Conservation (phyloP, 1,284 basidiomycete species). For the Sporisorium iseilematis-ciliati region DNA sequence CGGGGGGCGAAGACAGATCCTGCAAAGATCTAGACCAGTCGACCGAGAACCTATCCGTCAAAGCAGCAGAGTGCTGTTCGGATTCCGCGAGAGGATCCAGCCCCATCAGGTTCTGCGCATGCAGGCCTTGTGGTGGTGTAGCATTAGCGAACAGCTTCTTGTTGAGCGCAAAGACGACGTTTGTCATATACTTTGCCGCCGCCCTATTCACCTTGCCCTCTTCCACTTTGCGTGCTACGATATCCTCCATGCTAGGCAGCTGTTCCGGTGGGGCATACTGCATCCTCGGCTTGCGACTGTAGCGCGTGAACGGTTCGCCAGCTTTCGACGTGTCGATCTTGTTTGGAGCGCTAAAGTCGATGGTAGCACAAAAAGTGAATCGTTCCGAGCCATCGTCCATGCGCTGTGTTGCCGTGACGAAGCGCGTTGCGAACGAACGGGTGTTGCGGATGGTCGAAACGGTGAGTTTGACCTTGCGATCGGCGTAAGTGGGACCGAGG, state of each 20-base stretch:
- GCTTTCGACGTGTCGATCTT: slow-evolving; percentile 26
- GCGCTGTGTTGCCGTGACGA: slow-evolving; percentile 48
- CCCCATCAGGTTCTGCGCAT: slow-evolving; percentile 32
- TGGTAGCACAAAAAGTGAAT: slow-evolving; percentile 41
- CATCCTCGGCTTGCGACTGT: slow-evolving; percentile 35
- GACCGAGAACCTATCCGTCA: slow-evolving; percentile 36
- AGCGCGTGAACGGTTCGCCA: slow-evolving; percentile 35
- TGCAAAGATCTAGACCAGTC: slow-evolving; percentile 47
- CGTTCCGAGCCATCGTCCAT: slow-evolving; percentile 42
- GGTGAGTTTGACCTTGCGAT: slow-evolving; percentile 46
- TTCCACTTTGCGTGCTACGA: slow-evolving; percentile 32
- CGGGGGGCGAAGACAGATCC: slow-evolving; percentile 12
- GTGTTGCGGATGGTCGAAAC: slow-evolving; percentile 54
- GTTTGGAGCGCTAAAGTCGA: slow-evolving; percentile 57
- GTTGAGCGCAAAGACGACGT: slow-evolving; percentile 41
- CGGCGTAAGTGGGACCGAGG: slow-evolving; percentile 52
- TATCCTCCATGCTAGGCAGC: slow-evolving; percentile 20
- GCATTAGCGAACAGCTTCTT: slow-evolving; percentile 12
- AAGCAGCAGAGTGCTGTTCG: slow-evolving; percentile 21
- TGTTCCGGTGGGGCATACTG: slow-evolving; percentile 28
- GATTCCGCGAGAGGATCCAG: slow-evolving; percentile 28
- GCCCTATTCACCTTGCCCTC: slow-evolving; percentile 30
- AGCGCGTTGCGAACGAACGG: slow-evolving; percentile 57
- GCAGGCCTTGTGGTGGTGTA: slow-evolving; percentile 30
- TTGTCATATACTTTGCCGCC: slow-evolving; percentile 21